Evolutionary conservation across 306 rosid genomes (phyloP).

Genomic region (Adenanthera pavonina): DNA sequence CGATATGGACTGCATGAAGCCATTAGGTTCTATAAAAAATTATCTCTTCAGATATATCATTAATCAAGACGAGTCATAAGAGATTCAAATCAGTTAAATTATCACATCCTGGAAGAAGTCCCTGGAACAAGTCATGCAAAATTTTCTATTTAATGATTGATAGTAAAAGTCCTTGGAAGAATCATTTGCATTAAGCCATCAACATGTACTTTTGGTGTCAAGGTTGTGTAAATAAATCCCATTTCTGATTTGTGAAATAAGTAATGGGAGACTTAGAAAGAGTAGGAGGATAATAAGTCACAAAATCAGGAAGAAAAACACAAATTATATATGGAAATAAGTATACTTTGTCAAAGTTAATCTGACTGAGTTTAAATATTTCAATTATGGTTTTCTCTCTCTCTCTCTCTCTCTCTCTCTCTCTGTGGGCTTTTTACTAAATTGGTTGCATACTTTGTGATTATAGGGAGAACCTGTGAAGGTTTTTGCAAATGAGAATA

Average conservation of each 20-base stretch:
- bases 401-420: not conserved
- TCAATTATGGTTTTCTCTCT: constrained; percentile 11
- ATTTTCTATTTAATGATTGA: not conserved
- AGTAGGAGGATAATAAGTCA: not conserved
- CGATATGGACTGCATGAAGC: too few species aligned
- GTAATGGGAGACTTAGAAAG: not conserved
- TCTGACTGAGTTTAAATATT: constrained; percentile 21
- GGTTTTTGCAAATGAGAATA: constrained; percentile 79
- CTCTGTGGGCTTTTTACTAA: not conserved
- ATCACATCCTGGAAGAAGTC: not conserved
- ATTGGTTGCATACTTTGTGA: constrained; percentile 39
- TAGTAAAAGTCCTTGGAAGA: constrained; percentile 11
- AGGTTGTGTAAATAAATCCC: constrained; percentile 14
- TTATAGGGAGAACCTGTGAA: constrained; percentile 93
- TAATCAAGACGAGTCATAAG: not conserved
- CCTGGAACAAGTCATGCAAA: not conserved
- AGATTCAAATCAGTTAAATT: not conserved
- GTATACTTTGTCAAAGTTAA: constrained; percentile 30
- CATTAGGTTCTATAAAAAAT: too few species aligned
- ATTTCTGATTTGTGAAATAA: not conserved
- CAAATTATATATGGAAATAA: constrained; percentile 8
- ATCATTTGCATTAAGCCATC: not conserved
- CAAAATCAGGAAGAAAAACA: not conserved
- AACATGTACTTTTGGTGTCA: constrained; percentile 19
- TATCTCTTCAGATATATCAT: too few species aligned